Percentiles rank a stretch among this genome's conserved stretches.
These are phyloP conservation scores for Geosmithia flava DNA, from an alignment of 2,329 filamentous ascomycete species.

Conservation along the genomic window DNA sequence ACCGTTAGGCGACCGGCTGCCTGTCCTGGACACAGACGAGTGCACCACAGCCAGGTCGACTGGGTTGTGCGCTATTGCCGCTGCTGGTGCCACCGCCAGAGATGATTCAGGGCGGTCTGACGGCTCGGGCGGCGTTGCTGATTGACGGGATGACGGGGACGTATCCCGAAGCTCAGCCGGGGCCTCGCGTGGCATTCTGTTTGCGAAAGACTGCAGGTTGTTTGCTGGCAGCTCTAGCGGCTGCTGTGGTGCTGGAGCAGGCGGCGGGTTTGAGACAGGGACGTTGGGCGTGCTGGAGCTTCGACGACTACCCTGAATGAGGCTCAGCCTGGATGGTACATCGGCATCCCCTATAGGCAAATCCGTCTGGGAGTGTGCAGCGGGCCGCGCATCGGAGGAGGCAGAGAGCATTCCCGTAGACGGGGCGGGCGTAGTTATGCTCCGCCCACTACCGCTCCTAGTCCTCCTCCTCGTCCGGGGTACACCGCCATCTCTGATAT, in stretches of 20 bases:
- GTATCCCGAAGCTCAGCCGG: constrained; percentile 1
- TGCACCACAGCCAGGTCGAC: constrained; percentile 25
- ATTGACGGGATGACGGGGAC: constrained; percentile 1
- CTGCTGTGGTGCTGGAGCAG: constrained; percentile 6
- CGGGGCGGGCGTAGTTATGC: constrained; percentile 33
- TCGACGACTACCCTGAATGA: constrained; percentile 17
- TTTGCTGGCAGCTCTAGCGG: constrained; percentile 1
- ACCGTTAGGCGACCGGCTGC: constrained; percentile 7
- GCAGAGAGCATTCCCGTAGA: neutral
- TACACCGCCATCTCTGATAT: constrained; percentile 13
- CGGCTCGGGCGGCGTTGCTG: constrained; percentile 9
- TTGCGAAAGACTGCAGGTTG: constrained; percentile 17
- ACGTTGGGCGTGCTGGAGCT: constrained; percentile 25
- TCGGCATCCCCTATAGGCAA: constrained; percentile 23
- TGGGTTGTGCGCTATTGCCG: constrained; percentile 19
- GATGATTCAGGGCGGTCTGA: constrained; percentile 5
- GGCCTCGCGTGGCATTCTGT: constrained; percentile 16
- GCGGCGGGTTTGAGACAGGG: constrained; percentile 9
- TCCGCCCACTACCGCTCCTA: constrained; percentile 40
- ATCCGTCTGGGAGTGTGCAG: constrained; percentile 54
- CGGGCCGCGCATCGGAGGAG: constrained; percentile 29
- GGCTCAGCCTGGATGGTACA: neutral
- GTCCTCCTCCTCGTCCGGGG: constrained; percentile 31
- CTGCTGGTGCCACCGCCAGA: constrained; percentile 6
- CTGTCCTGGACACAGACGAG: constrained; percentile 17